Conservation (phyloP, 108 stramenopile genomes). For the Aurantiochytrium sp. region DNA sequence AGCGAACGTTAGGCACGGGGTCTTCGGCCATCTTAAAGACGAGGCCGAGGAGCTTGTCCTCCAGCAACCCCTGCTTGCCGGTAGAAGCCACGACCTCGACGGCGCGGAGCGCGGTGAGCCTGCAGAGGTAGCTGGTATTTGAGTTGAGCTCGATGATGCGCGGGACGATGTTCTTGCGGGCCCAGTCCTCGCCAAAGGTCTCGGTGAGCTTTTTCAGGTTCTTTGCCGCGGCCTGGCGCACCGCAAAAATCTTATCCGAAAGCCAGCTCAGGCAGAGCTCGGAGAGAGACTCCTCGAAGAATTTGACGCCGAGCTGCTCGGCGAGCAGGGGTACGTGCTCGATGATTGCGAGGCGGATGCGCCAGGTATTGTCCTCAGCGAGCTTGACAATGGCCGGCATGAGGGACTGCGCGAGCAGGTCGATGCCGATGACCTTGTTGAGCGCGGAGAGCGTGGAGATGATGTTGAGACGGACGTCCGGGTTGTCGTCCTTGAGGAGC, state of each 20-base stretch:
- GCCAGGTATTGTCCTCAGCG: slow-evolving; percentile 92
- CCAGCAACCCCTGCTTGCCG: slow-evolving; percentile 63
- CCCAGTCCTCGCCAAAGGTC: slow-evolving; percentile 89
- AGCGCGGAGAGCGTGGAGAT: slow-evolving; percentile 82
- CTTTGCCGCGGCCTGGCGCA: slow-evolving; percentile 80
- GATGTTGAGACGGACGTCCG: slow-evolving; percentile 77
- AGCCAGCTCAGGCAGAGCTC: slow-evolving; percentile 86
- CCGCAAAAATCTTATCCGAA: slow-evolving; percentile 81
- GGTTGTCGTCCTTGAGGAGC: slow-evolving; percentile 71
- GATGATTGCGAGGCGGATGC: slow-evolving; percentile 89
- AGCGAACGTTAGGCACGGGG: slow-evolving; percentile 90
- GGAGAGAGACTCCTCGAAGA: slow-evolving; percentile 76
- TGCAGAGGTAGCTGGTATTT: slow-evolving; percentile 70
- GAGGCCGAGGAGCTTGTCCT: slow-evolving; percentile 71
- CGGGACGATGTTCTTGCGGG: slow-evolving; percentile 75
- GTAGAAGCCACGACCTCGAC: slow-evolving; percentile 67
- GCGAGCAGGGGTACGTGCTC: slow-evolving; percentile 87
- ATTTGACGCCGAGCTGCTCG: slow-evolving; percentile 78
- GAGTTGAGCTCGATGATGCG: slow-evolving; percentile 68
- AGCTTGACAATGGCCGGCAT: slow-evolving; percentile 91
- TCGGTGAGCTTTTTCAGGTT: slow-evolving; percentile 74
- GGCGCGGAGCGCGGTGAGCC: slow-evolving; percentile 86
- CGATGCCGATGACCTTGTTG: slow-evolving; percentile 88
- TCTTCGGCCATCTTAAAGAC: slow-evolving; percentile 86
- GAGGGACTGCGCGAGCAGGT: slow-evolving; percentile 81